A percentile compares a stretch with the other conserved stretches of the same genome.
Evolutionary conservation across 441 rosid species (phyloP).

Genomic region (Mallotus repandus): DNA sequence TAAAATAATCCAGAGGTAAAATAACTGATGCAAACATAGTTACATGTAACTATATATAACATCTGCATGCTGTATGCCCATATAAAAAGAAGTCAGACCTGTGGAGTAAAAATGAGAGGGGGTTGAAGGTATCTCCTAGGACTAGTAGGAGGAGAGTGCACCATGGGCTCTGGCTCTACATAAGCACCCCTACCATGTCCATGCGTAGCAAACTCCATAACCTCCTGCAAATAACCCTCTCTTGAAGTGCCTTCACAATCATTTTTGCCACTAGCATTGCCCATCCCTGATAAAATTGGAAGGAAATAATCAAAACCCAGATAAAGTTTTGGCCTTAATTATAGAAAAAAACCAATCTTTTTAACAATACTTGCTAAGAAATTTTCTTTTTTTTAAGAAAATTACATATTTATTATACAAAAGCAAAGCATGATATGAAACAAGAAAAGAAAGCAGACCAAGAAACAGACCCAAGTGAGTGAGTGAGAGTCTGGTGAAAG

Average conservation of each 20-base stretch:
- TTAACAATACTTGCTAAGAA: slow-evolving; percentile 4
- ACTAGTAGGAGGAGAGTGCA: slow-evolving; percentile 31
- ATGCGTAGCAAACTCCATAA: slow-evolving; percentile 23
- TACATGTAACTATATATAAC: neutral
- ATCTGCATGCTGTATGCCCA: neutral
- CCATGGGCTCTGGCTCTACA: slow-evolving; percentile 33
- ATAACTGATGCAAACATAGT: neutral
- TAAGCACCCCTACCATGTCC: slow-evolving; percentile 18
- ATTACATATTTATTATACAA: neutral
- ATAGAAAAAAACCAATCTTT: neutral
- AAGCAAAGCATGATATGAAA: neutral
- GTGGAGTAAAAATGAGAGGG: slow-evolving; percentile 33
- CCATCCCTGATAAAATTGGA: slow-evolving; percentile 44
- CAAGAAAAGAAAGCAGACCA: neutral
- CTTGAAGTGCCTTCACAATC: slow-evolving; percentile 46
- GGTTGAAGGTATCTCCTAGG: slow-evolving; percentile 27
- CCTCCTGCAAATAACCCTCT: slow-evolving; percentile 30
- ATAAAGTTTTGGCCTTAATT: slow-evolving; percentile 9
- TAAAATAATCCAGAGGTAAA: neutral
- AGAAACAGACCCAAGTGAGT: slow-evolving; percentile 14
- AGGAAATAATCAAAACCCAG: slow-evolving; percentile 25
- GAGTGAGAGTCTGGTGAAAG: neutral
- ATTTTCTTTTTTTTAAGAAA: neutral
- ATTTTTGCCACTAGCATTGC: slow-evolving; percentile 56
- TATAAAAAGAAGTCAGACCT: slow-evolving; percentile 21